A percentile compares a stretch with the other conserved stretches of the same genome.
phyloP scores from a whole-genome alignment of 2,329 filamentous ascomycete species.

The Truncatella angustata region DNA sequence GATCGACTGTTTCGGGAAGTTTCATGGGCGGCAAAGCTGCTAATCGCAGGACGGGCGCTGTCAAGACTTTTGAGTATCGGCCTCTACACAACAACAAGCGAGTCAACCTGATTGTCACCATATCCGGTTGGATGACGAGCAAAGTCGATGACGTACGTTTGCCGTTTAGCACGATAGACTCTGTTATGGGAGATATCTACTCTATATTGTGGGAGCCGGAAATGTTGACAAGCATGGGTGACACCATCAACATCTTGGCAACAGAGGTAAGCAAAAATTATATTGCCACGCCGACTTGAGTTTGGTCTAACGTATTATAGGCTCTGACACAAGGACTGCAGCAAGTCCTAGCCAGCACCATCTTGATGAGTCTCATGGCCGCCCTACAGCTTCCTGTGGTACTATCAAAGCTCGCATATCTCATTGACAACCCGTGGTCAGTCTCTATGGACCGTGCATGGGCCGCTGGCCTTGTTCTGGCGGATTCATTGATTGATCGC shows the following conservation, averaged over 20 bases:
- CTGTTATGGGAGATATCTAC: slow-evolving; percentile 97
- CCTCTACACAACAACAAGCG: slow-evolving; percentile 97
- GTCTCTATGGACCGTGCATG: slow-evolving; percentile 92
- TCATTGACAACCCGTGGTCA: slow-evolving; percentile 98
- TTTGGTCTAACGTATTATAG: slow-evolving; percentile 42
- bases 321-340: slow-evolving; percentile 94
- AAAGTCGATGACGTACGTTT: slow-evolving; percentile 95
- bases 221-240: slow-evolving; percentile 96
- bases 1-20: slow-evolving; percentile 80
- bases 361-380: slow-evolving; percentile 86
- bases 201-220: slow-evolving; percentile 97
- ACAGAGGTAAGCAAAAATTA: slow-evolving; percentile 71
- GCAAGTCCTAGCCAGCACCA: slow-evolving; percentile 87
- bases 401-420: slow-evolving; percentile 87
- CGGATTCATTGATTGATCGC: slow-evolving; percentile 88
- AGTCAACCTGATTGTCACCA: slow-evolving; percentile 90
- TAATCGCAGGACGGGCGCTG: slow-evolving; percentile 82
- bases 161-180: slow-evolving; percentile 93
- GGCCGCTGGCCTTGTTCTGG: slow-evolving; percentile 84
- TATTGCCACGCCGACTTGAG: background rate
- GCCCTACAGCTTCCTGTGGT: slow-evolving; percentile 90
- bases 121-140: slow-evolving; percentile 98
- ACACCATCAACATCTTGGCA: slow-evolving; percentile 96
- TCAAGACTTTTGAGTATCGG: slow-evolving; percentile 95
- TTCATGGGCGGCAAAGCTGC: slow-evolving; percentile 84